phyloP scores from a whole-genome alignment of 1,139 yeast genomes.

The Suhomyces panamericanus region DNA sequence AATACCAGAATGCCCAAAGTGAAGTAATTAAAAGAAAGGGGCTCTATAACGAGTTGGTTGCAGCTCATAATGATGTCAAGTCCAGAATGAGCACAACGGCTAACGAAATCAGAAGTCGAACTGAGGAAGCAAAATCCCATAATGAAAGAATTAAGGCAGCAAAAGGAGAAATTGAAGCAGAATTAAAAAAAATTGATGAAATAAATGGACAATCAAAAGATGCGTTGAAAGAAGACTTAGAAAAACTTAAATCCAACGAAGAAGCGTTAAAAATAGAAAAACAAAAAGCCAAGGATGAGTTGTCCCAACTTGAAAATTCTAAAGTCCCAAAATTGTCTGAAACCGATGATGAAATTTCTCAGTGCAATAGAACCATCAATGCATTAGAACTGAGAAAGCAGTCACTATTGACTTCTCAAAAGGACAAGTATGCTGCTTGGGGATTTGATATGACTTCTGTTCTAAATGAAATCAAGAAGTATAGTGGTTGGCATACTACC shows the following conservation, averaged over 20 bases:
- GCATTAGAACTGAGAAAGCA: conserved; percentile 7
- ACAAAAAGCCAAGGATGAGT: conserved; percentile 20
- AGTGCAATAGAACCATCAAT: conserved; percentile 5
- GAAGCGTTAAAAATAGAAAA: conserved; percentile 16
- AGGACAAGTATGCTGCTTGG: conserved; percentile 47
- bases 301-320: conserved; percentile 15
- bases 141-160: conserved; percentile 28
- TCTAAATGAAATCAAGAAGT: conserved; percentile 41
- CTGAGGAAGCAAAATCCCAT: conserved; percentile 27
- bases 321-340: conserved; percentile 7
- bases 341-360: conserved; percentile 9
- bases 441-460: conserved; percentile 44
- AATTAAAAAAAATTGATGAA: conserved; percentile 39
- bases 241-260: conserved; percentile 16
- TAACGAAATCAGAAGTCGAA: conserved; percentile 23
- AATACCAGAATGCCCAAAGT: conserved; percentile 11
- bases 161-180: conserved; percentile 21
- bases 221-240: conserved; percentile 19
- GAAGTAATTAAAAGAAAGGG: conserved; percentile 12
- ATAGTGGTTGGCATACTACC: conserved; percentile 38
- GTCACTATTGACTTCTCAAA: conserved; percentile 22
- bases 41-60: conserved; percentile 3
- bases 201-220: conserved; percentile 44
- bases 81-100: conserved; percentile 9
- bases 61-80: conserved; percentile 4